A percentile compares a stretch with the other conserved stretches of the same genome.
phyloP scores from a whole-genome alignment of 805 yeast genomes.

The Pichia membranifaciens region DNA sequence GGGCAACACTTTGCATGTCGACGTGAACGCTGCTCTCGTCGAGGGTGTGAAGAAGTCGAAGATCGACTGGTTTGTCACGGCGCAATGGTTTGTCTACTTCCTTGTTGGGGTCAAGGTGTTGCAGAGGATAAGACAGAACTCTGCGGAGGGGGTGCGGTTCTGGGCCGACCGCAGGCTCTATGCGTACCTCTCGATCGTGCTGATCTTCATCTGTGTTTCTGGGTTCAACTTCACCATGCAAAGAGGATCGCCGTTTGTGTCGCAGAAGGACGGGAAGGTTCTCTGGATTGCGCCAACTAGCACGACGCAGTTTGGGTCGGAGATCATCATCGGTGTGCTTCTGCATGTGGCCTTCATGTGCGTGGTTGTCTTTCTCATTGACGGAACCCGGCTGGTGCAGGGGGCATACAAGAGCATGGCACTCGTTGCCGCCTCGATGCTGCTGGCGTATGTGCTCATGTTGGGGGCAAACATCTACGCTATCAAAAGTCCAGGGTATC shows the following conservation, averaged over 20 bases:
- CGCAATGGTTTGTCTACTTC: slow-evolving; percentile 9
- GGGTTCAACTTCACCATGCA: slow-evolving; percentile 64
- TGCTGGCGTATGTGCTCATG: slow-evolving; percentile 7
- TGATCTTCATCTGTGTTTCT: slow-evolving; percentile 43
- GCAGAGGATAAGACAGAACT: slow-evolving; percentile 1
- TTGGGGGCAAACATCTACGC: slow-evolving; percentile 34
- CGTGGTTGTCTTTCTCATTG: slow-evolving; percentile 36
- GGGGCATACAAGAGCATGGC: not conserved
- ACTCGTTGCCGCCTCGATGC: not conserved
- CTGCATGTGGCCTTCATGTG: slow-evolving; percentile 45
- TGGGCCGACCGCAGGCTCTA: slow-evolving; percentile 13
- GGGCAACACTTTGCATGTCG: slow-evolving; percentile 2
- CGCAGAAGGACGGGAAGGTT: slow-evolving; percentile 42
- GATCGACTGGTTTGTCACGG: slow-evolving; percentile 7
- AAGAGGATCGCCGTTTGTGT: slow-evolving; percentile 57
- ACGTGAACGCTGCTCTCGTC: slow-evolving; percentile 6
- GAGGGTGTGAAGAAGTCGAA: not conserved
- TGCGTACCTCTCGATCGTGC: slow-evolving; percentile 29
- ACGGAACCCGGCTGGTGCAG: slow-evolving; percentile 8
- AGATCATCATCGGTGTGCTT: slow-evolving; percentile 46
- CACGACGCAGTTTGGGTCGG: slow-evolving; percentile 67
- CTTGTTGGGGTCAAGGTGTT: slow-evolving; percentile 9
- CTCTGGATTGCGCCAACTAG: slow-evolving; percentile 53
- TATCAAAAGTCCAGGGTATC: slow-evolving; percentile 44
- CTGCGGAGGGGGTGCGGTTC: not conserved